Conservation (phyloP, 2,329 filamentous ascomycete species). For the Byssochlamys sp. region DNA sequence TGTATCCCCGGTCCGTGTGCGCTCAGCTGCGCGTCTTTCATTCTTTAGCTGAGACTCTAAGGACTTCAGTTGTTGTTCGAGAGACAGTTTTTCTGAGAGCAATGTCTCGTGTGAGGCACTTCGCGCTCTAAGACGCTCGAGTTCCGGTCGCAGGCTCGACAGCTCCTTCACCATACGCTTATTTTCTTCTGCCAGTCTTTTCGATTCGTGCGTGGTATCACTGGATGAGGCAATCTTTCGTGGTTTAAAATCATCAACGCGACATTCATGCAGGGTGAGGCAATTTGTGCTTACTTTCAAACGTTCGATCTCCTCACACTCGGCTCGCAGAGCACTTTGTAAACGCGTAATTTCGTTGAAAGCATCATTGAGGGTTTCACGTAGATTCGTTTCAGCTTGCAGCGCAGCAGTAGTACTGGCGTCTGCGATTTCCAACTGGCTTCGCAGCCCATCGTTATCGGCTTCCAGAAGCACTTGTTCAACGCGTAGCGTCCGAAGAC, state of each 20-base stretch:
- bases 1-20: constrained; percentile 35
- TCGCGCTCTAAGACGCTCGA: constrained; percentile 54
- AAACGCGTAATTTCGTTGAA: constrained; percentile 36
- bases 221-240: constrained; percentile 62
- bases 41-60: constrained; percentile 74
- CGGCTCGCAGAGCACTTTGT: constrained; percentile 32
- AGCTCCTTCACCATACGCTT: constrained; percentile 52
- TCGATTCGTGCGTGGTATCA: constrained; percentile 57
- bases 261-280: neutral
- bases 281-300: constrained; percentile 39
- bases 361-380: constrained; percentile 41
- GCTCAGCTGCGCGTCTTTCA: constrained; percentile 61
- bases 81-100: constrained; percentile 66
- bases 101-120: constrained; percentile 54
- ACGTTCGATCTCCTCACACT: constrained; percentile 46
- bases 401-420: constrained; percentile 44
- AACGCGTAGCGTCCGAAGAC: constrained; percentile 59
- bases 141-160: constrained; percentile 49
- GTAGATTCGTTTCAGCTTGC: constrained; percentile 31
- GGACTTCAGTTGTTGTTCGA: constrained; percentile 68
- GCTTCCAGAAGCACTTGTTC: constrained; percentile 63
- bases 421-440: constrained; percentile 51
- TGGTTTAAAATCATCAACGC: constrained; percentile 31
- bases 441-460: constrained; percentile 60
- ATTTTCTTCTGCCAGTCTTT: constrained; percentile 59